phyloP scores from a whole-genome alignment of 2,329 filamentous ascomycete species.

The Cytospora chrysosperma region DNA sequence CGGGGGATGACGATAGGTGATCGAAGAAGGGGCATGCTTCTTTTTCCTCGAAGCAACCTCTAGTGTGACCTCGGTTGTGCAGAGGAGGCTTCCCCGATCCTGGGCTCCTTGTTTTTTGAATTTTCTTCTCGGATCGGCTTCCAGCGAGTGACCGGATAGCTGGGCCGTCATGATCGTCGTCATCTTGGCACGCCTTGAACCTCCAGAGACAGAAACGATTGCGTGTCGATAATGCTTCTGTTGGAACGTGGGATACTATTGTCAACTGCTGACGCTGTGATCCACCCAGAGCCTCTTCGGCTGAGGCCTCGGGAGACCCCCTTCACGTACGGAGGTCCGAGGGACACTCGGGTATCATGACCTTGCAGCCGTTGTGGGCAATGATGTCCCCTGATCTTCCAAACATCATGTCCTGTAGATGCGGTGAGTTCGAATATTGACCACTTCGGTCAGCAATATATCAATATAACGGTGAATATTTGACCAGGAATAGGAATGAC shows the following conservation, averaged over 20 bases:
- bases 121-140: not conserved
- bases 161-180: not conserved
- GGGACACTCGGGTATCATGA: not conserved
- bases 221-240: not conserved
- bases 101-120: not conserved
- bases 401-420: too few relatives aligned
- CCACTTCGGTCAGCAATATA: too few relatives aligned
- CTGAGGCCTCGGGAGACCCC: not conserved
- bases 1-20: not conserved
- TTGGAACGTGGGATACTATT: not conserved
- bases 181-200: not conserved
- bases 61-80: not conserved
- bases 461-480: too few relatives aligned
- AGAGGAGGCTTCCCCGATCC: not conserved
- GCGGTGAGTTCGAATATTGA: too few relatives aligned
- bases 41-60: not conserved
- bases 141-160: not conserved
- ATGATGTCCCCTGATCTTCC: too few relatives aligned
- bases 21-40: not conserved
- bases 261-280: not conserved
- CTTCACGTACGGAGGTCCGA: not conserved
- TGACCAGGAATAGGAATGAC: too few relatives aligned
- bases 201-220: not conserved
- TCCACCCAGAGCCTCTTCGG: not conserved
- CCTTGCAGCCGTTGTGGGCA: not conserved